Evolutionary conservation across 306 rosid genomes (phyloP).

Genomic region (Vicia faba): DNA sequence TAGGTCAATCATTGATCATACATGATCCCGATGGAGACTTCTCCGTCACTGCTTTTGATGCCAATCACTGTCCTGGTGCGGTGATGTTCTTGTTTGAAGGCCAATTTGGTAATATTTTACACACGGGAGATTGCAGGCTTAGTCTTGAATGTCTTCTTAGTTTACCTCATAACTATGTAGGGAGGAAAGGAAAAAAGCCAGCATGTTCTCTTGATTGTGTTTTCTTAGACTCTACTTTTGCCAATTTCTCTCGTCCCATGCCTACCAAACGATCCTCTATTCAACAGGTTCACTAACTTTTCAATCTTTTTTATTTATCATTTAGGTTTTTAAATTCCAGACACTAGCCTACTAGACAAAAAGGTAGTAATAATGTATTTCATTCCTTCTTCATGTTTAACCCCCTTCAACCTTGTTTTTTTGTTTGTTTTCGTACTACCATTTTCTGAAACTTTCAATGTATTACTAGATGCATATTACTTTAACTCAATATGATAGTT

Average conservation of each 20-base stretch:
- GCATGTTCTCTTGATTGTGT: conserved; percentile 60
- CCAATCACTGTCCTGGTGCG: conserved; percentile 86
- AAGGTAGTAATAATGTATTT: too few relatives aligned
- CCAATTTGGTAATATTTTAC: conserved; percentile 66
- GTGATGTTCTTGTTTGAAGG: conserved; percentile 89
- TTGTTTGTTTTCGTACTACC: neutral
- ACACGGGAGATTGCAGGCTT: conserved; percentile 83
- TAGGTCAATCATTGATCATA: conserved; percentile 50
- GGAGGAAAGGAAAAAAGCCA: conserved; percentile 62
- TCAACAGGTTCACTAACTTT: conserved; percentile 64
- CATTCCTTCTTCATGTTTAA: too few relatives aligned
- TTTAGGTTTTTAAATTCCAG: conserved; percentile 8
- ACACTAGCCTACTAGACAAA: too few relatives aligned
- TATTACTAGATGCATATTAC: conserved; percentile 7
- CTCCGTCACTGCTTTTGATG: conserved; percentile 70
- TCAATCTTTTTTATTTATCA: neutral
- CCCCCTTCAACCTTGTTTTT: too few relatives aligned
- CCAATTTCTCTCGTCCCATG: conserved; percentile 51
- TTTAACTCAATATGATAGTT: conserved; percentile 19
- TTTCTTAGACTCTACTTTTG: conserved; percentile 81
- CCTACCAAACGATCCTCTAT: conserved; percentile 64
- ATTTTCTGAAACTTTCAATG: neutral
- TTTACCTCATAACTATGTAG: conserved; percentile 65
- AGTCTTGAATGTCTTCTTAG: conserved; percentile 62
- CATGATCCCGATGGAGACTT: conserved; percentile 63